A percentile compares a stretch with the other conserved stretches of the same genome.
phyloP scores from a whole-genome alignment of 1,284 basidiomycete species.

The Erythrobasidium hasegawianum region DNA sequence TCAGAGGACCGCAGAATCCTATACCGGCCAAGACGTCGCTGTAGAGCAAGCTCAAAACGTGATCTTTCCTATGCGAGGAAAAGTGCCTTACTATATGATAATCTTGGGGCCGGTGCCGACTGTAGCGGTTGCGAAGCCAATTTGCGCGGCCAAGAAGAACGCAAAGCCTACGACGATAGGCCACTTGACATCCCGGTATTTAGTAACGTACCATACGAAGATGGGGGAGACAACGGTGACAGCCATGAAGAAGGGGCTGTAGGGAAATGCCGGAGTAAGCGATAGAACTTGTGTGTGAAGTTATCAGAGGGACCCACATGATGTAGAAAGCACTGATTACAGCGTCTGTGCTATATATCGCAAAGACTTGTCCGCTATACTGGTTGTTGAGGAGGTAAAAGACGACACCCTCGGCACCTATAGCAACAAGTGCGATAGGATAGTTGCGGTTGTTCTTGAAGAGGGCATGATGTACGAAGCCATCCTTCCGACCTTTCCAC shows the following conservation, averaged over 20 bases:
- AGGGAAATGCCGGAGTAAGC: no score
- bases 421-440: constrained; percentile 38
- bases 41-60: not conserved
- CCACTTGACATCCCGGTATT: not conserved
- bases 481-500: constrained; percentile 24
- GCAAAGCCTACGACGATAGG: constrained; percentile 11
- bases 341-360: not conserved
- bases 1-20: constrained; percentile 5
- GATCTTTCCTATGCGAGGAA: not conserved
- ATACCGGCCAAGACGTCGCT: constrained; percentile 6
- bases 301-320: not conserved
- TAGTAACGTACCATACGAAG: constrained; percentile 9
- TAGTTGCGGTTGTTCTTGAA: constrained; percentile 39
- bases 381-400: not conserved
- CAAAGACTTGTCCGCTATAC: not conserved
- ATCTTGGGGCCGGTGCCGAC: not conserved
- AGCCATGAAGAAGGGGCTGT: constrained; percentile 5
- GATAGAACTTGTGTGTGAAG: not conserved
- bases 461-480: constrained; percentile 41
- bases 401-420: not conserved
- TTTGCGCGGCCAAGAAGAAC: constrained; percentile 1
- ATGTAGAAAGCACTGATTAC: not conserved
- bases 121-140: constrained; percentile 1
- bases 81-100: not conserved
- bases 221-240: constrained; percentile 9